A percentile compares a stretch with the other conserved stretches of the same genome.
Conservation (phyloP, 164 flowering plant species). For the Chloranthus sessilifolius region DNA sequence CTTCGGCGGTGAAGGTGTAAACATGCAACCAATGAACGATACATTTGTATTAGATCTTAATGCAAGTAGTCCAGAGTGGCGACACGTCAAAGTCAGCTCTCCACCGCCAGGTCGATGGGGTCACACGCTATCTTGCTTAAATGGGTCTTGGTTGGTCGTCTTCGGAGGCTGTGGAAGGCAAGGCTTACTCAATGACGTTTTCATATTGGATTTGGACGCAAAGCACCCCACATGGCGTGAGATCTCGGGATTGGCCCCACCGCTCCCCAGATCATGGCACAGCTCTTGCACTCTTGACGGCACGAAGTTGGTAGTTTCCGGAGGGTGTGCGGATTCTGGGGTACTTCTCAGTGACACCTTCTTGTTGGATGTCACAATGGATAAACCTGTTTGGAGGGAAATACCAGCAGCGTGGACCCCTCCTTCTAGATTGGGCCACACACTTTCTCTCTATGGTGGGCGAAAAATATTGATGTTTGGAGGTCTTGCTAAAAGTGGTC, state of each 20-base stretch:
- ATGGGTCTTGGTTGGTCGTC: constrained; percentile 77
- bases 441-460: constrained; percentile 83
- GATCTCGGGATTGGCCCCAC: constrained; percentile 81
- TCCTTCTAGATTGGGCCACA: constrained; percentile 85
- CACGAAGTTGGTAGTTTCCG: constrained; percentile 80
- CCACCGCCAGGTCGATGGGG: constrained; percentile 98
- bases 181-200: constrained; percentile 86
- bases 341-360: constrained; percentile 89
- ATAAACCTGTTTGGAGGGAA: constrained; percentile 88
- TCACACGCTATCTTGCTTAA: constrained; percentile 82
- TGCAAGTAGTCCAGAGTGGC: constrained; percentile 77
- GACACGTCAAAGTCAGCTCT: constrained; percentile 76
- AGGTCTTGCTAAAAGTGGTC: constrained; percentile 88
- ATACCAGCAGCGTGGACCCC: constrained; percentile 87
- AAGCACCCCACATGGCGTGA: constrained; percentile 90
- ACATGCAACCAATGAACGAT: constrained; percentile 98
- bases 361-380: constrained; percentile 80
- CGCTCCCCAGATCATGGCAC: constrained; percentile 96
- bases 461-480: constrained; percentile 91
- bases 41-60: constrained; percentile 83
- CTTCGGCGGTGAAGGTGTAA: constrained; percentile 94
- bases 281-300: constrained; percentile 97
- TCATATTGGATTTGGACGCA: constrained; percentile 81
- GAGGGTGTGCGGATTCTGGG: constrained; percentile 96
- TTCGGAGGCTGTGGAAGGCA: constrained; percentile 93